Evolutionary conservation across 495 filamentous ascomycete genomes (phyloP).

Genomic region (Tuber aestivum): DNA sequence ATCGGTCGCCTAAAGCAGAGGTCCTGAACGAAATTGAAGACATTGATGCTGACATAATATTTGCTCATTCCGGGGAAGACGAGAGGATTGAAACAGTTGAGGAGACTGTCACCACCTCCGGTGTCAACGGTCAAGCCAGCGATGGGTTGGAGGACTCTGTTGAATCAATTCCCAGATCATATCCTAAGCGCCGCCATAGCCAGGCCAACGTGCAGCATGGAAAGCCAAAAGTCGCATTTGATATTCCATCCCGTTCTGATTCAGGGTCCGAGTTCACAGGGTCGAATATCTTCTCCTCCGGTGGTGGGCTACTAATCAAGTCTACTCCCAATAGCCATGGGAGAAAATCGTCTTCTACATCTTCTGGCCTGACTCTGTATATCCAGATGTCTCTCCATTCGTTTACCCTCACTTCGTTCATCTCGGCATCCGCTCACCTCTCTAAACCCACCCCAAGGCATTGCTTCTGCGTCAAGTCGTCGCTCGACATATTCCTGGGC

Average conservation of each 20-base stretch:
- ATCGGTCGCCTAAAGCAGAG: neutral
- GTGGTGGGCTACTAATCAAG: constrained; percentile 21
- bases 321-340: constrained; percentile 39
- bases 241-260: constrained; percentile 8
- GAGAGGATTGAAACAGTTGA: constrained; percentile 29
- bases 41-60: constrained; percentile 15
- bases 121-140: neutral
- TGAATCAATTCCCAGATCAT: constrained; percentile 30
- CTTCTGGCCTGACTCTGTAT: constrained; percentile 49
- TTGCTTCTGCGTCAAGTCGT: constrained; percentile 50
- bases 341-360: constrained; percentile 39
- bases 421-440: constrained; percentile 9
- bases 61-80: constrained; percentile 20
- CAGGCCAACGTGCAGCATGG: neutral
- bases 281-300: constrained; percentile 22
- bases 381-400: constrained; percentile 55
- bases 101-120: constrained; percentile 13
- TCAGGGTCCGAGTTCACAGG: constrained; percentile 19
- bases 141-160: constrained; percentile 21
- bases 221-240: constrained; percentile 14
- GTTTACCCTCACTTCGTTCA: constrained; percentile 46
- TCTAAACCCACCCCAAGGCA: constrained; percentile 42
- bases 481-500: constrained; percentile 47
- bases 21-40: neutral
- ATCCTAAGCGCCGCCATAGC: constrained; percentile 8